Evolutionary conservation across 2,329 filamentous ascomycete genomes (phyloP).

Genomic region (Neurospora sp.): DNA sequence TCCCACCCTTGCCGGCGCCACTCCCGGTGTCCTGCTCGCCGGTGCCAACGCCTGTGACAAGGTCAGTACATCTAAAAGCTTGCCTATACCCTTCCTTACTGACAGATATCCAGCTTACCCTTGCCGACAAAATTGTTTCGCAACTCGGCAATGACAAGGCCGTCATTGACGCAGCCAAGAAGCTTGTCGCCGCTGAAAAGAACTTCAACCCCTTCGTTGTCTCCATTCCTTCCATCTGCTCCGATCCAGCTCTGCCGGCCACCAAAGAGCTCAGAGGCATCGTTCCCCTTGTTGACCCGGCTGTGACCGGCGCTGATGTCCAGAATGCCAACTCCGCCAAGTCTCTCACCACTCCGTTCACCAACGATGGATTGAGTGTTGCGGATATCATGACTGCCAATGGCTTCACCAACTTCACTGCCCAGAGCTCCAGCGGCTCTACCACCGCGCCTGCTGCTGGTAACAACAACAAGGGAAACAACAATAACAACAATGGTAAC

Average conservation of each 20-base stretch:
- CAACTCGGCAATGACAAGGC: conserved; percentile 49
- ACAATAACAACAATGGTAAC: neutral
- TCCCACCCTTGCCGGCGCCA: conserved; percentile 51
- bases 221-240: conserved; percentile 52
- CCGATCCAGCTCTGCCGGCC: conserved; percentile 50
- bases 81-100: conserved; percentile 8
- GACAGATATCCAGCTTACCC: conserved; percentile 36
- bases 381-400: conserved; percentile 53
- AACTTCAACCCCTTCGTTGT: conserved; percentile 63
- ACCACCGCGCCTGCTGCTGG: neutral
- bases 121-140: conserved; percentile 54
- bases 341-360: conserved; percentile 44
- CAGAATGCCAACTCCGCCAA: conserved; percentile 51
- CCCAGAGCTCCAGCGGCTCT: conserved; percentile 10
- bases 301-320: conserved; percentile 42
- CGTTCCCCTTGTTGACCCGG: conserved; percentile 57
- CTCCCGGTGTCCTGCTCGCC: conserved; percentile 53
- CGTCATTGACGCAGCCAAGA: conserved; percentile 51
- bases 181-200: conserved; percentile 58
- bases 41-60: conserved; percentile 58
- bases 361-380: conserved; percentile 52
- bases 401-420: conserved; percentile 54
- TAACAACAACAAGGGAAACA: neutral
- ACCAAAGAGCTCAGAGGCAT: conserved; percentile 55
- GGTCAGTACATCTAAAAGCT: conserved; percentile 22